phyloP scores from a whole-genome alignment of 192 early-diverging fungal species.

The Spizellomyces punctatus region DNA sequence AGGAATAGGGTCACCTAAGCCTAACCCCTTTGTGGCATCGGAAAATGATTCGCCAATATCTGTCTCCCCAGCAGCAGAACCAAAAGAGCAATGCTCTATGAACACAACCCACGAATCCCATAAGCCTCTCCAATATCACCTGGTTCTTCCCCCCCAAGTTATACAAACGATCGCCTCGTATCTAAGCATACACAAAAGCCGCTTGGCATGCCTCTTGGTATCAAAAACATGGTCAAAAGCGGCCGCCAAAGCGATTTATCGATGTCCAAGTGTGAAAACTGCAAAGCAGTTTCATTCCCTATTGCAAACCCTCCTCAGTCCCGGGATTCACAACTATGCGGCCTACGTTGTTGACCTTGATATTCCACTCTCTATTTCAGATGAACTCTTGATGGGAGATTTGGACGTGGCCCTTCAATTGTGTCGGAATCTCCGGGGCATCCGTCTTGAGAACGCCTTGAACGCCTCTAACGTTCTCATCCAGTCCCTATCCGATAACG shows the following conservation, averaged over 20 bases:
- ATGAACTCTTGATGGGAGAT: conserved; percentile 43
- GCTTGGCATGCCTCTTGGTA: background rate
- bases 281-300: conserved; percentile 25
- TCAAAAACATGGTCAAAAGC: background rate
- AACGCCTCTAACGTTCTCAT: conserved; percentile 36
- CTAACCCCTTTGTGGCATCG: too few species aligned
- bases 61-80: too few species aligned
- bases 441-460: conserved; percentile 15
- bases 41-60: too few species aligned
- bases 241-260: conserved; percentile 11
- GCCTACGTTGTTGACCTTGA: conserved; percentile 2
- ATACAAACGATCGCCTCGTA: background rate
- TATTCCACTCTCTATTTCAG: conserved; percentile 7
- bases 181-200: background rate
- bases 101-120: too few species aligned
- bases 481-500: conserved; percentile 40
- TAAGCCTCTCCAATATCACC: background rate
- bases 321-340: conserved; percentile 7
- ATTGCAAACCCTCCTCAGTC: conserved; percentile 20
- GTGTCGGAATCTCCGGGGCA: conserved; percentile 23
- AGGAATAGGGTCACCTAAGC: too few species aligned
- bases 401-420: conserved; percentile 44
- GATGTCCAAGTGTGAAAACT: conserved; percentile 13
- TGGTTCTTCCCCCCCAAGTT: background rate
- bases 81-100: too few species aligned